Evolutionary conservation across 2,329 filamentous ascomycete genomes (phyloP).

Genomic region (Penicillium sclerotigenum): DNA sequence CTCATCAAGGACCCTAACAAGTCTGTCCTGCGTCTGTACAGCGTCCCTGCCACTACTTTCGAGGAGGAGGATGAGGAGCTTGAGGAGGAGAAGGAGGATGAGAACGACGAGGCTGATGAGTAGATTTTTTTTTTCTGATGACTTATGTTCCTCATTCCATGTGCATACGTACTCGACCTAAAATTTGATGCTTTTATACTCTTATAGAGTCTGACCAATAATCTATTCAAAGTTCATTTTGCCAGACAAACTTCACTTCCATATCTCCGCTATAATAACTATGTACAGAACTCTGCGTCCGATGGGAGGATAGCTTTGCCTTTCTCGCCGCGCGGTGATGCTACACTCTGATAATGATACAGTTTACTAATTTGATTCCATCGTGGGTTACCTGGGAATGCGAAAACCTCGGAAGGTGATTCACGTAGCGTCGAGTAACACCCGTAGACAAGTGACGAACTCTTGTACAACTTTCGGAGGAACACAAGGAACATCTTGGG

Average conservation of each 20-base stretch:
- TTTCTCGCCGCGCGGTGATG: no score
- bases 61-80: conserved; percentile 75
- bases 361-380: not conserved
- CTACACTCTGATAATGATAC: not conserved
- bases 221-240: not conserved
- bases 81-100: conserved; percentile 54
- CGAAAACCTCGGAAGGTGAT: not conserved
- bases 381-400: not conserved
- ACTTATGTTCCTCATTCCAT: conserved; percentile 9
- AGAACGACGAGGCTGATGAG: conserved; percentile 52
- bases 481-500: not conserved
- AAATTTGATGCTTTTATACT: conserved; percentile 12
- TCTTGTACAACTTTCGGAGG: not conserved
- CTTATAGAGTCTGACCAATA: conserved; percentile 7
- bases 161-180: conserved; percentile 20
- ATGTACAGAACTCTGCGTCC: not conserved
- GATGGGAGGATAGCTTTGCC: no score
- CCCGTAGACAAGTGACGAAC: not conserved
- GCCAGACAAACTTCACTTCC: not conserved
- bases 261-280: no score
- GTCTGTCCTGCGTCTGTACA: conserved; percentile 87
- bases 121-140: conserved; percentile 22
- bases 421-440: not conserved
- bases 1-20: conserved; percentile 91
- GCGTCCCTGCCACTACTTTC: conserved; percentile 81